Base-by-base conservation (phyloP, 1,284 basidiomycete species). In the Rhodotorula mucilaginosa region DNA sequence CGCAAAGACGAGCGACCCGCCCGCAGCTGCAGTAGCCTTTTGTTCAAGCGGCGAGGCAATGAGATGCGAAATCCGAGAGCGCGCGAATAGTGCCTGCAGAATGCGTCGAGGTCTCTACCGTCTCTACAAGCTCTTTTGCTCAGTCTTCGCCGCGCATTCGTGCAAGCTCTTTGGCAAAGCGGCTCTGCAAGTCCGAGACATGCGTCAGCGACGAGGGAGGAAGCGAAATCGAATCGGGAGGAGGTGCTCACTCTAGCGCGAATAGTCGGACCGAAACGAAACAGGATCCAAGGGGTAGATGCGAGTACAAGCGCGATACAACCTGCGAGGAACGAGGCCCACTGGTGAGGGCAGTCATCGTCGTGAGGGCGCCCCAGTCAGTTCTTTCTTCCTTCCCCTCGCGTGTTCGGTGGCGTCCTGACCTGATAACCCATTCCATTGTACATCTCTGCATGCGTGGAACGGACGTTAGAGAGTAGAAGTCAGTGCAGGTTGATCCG, bases 81-180 rank as follows among this genome's bases (percentile, higher is more conserved):
- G 23, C 7, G 49, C 18, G 18, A 51, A 54, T 54, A n/a, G 8
- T 10, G 39, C 39, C n/a, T 21, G n/a, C 23, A 54, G 21, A 56
- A 7, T 56, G 26, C 29, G 29, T 7, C 26, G 19, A 19, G 19
- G 23, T 51, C 19, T 51, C 49, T 56, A 29, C 26, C 6, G 54
- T n/a, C 12, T 16, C 13, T 56, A 29, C 15, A 1, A 2, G 23
- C 7, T 23, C 54, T 29, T 16, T 13, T 56, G 54, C 26, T 56
- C 54, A 56, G 6, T 56, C 29, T 21, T 56, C 26, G n/a, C 26
- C 26, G 12, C n/a, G 54, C n/a, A 56, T 56, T 16, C 64, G 51
- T 0, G 65, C 70, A 29, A 74, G 68, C 58, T 72, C 68, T 39
- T 74, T 76, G 5, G 73, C 74, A 18, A 74, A 74, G 4, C 69